Percentiles rank a stretch among this genome's conserved stretches.
Evolutionary conservation across 2,329 filamentous ascomycete species (phyloP).

Genomic region (Talaromyces atroroseus): DNA sequence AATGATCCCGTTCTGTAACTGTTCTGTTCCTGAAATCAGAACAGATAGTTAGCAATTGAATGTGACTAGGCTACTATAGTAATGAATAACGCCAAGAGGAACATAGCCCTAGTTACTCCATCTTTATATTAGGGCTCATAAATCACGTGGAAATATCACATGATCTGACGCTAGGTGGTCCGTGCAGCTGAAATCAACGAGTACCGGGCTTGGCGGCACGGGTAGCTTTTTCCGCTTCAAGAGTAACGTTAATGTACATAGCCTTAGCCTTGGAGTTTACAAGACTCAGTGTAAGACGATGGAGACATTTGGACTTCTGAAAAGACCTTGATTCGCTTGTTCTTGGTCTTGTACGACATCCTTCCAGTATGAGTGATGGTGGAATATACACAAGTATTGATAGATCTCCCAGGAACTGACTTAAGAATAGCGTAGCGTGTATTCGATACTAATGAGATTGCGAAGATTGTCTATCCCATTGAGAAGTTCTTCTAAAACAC

Average conservation of each 20-base stretch:
- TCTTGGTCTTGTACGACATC: background rate
- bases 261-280: background rate
- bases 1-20: background rate
- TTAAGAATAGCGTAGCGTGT: background rate
- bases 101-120: background rate
- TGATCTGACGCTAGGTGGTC: background rate
- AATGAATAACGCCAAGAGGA: background rate
- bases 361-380: background rate
- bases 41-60: conserved; percentile 2
- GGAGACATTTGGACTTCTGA: background rate
- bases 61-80: background rate
- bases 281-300: background rate
- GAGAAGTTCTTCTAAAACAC: background rate
- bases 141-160: background rate
- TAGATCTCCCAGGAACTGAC: background rate
- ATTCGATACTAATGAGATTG: background rate
- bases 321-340: background rate
- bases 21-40: conserved; percentile 5
- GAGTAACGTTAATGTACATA: background rate
- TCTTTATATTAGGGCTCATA: background rate
- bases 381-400: background rate
- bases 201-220: no score
- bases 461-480: background rate
- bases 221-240: background rate
- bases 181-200: background rate